Base-by-base conservation (phyloP, 1,284 basidiomycete genomes). In the Irpex sp. region DNA sequence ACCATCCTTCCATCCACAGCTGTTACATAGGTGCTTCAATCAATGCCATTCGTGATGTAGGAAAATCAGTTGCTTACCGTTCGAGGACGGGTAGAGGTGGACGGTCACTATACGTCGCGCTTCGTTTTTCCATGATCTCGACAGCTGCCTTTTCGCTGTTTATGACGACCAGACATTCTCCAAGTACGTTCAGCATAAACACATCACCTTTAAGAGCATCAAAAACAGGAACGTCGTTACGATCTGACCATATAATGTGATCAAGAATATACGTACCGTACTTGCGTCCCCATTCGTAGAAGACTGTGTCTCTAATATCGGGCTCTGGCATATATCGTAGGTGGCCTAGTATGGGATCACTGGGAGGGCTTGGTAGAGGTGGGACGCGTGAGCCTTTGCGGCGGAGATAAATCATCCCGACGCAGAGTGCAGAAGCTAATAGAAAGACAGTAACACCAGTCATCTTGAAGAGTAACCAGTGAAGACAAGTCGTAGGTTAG, bases 71-170 rank as follows among this genome's bases (percentile, higher is more conserved):
- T 45, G 12, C 39, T 45, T 12, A 45, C 42, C 42, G 42, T 45
- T 45, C 42, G 8, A 45, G 42, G 18, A 45, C 5, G 18, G 42
- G 42, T 1, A 45, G 5, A 45, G 42, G 42, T 2, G 42, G 42
- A 6, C 42, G 42, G 8, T 45, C 42, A 45, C 42, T 45, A 3
- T 69, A 69, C 0, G 60, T 59, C 1, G 64, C 45, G 3, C 67
- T 68, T 8, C 68, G 64, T 47, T 59, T 68, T 35, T 67, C 67
- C 1, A 68, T 57, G 2, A 69, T 58, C 9, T 67, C 67, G 1
- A 48, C 48, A 1, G 48, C 59, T 28, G 57, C 59, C 12, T 61
- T 51, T 6, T 19, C 16, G 28, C 55, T 58, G 36, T 58, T 45
- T 18, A 67, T 48, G 37, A 63, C 58, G 8, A 60, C 36, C 14